phyloP scores from a whole-genome alignment of 106 monocot genomes.

The Amphibolis antarctica region DNA sequence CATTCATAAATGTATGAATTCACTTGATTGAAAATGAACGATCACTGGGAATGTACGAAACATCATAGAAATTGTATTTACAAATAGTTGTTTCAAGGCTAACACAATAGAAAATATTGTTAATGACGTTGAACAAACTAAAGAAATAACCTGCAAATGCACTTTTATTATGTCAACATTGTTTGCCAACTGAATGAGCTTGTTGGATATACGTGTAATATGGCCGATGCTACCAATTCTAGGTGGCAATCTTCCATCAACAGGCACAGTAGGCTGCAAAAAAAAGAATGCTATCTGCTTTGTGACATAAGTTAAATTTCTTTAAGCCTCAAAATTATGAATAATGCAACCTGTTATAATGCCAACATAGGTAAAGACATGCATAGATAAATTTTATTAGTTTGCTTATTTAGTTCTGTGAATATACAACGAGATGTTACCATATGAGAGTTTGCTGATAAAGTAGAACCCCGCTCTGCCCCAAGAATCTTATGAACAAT shows the following conservation, averaged over 20 bases:
- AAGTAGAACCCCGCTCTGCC: constrained; percentile 45
- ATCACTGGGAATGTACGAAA: too few species aligned
- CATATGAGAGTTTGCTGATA: constrained; percentile 37
- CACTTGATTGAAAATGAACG: too few species aligned
- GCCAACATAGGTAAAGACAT: too few species aligned
- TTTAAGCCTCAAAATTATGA: too few species aligned
- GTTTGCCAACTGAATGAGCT: constrained; percentile 12
- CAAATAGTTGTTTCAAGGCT: not conserved
- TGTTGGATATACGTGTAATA: constrained; percentile 11
- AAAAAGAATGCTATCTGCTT: too few species aligned
- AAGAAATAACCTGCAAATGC: constrained; percentile 8
- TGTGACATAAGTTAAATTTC: too few species aligned
- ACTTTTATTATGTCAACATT: not conserved
- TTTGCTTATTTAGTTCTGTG: not conserved
- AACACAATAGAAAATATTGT: not conserved
- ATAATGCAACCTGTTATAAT: too few species aligned
- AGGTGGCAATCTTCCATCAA: constrained; percentile 5
- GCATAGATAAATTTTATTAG: not conserved
- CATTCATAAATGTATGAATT: too few species aligned
- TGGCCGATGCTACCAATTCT: constrained; percentile 19
- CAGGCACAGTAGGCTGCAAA: constrained; percentile 9
- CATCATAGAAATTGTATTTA: too few species aligned
- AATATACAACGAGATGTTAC: constrained; percentile 11
- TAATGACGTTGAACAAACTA: not conserved
- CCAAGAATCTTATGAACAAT: constrained; percentile 68